These are phyloP conservation scores for Penicillium sp. DNA, from an alignment of 2,329 filamentous ascomycete species.

Conservation along the genomic window DNA sequence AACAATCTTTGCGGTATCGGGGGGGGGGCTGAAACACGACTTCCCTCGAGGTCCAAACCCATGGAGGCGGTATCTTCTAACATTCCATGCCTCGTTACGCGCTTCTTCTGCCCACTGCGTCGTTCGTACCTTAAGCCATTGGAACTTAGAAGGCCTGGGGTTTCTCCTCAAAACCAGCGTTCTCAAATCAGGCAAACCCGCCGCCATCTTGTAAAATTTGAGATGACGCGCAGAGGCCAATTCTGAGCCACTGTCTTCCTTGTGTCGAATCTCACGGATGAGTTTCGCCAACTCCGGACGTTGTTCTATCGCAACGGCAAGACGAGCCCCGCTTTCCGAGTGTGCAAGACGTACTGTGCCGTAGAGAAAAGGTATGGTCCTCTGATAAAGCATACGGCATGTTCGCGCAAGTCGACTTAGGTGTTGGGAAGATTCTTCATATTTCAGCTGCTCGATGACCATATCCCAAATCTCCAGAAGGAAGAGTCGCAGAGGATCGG, in stretches of 20 bases:
- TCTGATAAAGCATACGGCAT: background rate
- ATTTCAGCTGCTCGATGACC: slow-evolving; percentile 2
- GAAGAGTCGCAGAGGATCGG: background rate
- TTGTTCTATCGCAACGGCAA: slow-evolving; percentile 4
- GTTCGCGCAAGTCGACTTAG: slow-evolving; percentile 5
- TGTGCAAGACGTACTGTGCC: background rate
- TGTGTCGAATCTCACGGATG: slow-evolving; percentile 6
- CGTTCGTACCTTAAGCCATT: background rate
- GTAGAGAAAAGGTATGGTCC: slow-evolving; percentile 3
- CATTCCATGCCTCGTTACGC: background rate
- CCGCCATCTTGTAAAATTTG: background rate
- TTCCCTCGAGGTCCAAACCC: background rate
- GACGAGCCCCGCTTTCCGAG: slow-evolving; percentile 6
- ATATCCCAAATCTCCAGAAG: slow-evolving; percentile 9
- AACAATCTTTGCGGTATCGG: background rate
- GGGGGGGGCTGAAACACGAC: slow-evolving; percentile 3
- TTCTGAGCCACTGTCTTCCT: slow-evolving; percentile 1
- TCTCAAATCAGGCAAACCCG: background rate
- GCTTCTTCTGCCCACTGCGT: background rate
- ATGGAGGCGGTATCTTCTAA: background rate
- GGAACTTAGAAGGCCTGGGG: background rate
- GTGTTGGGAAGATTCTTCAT: slow-evolving; percentile 3
- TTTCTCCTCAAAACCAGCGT: slow-evolving; percentile 1
- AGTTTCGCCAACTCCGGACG: slow-evolving; percentile 2
- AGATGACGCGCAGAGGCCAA: background rate